Percentiles rank a stretch among this genome's conserved stretches.
Evolutionary conservation across 306 rosid genomes (phyloP).

Genomic region (Heteromeles arbutifolia): DNA sequence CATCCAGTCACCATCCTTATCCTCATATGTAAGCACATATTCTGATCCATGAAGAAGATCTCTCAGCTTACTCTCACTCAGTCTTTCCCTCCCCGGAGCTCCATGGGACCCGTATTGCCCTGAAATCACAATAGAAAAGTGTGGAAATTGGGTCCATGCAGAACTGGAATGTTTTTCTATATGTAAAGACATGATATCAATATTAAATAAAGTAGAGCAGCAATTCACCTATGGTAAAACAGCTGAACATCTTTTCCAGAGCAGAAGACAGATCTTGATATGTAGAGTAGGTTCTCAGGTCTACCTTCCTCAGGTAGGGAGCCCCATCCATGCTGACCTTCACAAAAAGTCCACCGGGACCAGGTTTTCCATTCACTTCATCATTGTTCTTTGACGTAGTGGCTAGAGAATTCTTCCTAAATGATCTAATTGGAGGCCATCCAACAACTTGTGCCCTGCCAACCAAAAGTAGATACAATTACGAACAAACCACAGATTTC

Average conservation of each 20-base stretch:
- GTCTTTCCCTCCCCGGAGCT: slow-evolving; percentile 58
- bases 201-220: not conserved
- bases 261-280: slow-evolving; percentile 89
- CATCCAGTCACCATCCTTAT: slow-evolving; percentile 98
- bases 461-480: not conserved
- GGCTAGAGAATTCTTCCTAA: slow-evolving; percentile 78
- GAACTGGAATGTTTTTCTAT: slow-evolving; percentile 3
- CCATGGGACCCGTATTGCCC: slow-evolving; percentile 93
- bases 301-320: slow-evolving; percentile 93
- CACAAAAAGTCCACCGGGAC: slow-evolving; percentile 69
- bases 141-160: slow-evolving; percentile 16
- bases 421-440: slow-evolving; percentile 95
- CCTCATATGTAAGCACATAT: slow-evolving; percentile 84
- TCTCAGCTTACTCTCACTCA: slow-evolving; percentile 91
- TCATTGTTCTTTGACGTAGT: slow-evolving; percentile 72
- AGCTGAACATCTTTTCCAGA: slow-evolving; percentile 96
- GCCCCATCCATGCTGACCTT: slow-evolving; percentile 99
- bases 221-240: slow-evolving; percentile 73
- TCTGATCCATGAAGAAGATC: slow-evolving; percentile 95
- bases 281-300: slow-evolving; percentile 69
- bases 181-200: not conserved
- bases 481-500: not conserved
- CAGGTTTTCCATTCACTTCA: slow-evolving; percentile 88
- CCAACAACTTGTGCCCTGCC: slow-evolving; percentile 97
- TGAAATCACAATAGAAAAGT: slow-evolving; percentile 27